Conservation (phyloP, 2,329 filamentous ascomycete genomes). For the Zasmidium angulare region DNA sequence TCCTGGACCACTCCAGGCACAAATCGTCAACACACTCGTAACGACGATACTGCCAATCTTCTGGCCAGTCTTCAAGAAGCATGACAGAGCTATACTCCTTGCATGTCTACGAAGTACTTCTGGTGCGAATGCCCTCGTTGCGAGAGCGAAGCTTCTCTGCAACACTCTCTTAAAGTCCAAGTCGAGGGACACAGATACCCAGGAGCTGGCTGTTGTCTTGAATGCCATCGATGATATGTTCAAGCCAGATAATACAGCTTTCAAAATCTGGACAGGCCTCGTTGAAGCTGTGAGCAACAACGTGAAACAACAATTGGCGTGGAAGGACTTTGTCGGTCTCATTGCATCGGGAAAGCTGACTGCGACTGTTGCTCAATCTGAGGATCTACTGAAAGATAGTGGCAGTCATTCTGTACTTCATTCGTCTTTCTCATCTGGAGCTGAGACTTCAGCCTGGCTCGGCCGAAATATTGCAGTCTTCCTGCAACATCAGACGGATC, state of each 20-base stretch:
- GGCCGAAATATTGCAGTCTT: conserved; percentile 58
- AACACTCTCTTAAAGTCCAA: conserved; percentile 2
- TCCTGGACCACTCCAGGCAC: conserved; percentile 68
- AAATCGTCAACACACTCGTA: conserved; percentile 73
- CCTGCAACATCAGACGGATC: conserved; percentile 10
- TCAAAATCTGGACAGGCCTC: conserved; percentile 48
- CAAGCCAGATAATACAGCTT: conserved; percentile 43
- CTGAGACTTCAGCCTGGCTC: conserved; percentile 69
- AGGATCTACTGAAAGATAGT: conserved; percentile 44
- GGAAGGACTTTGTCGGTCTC: conserved; percentile 63
- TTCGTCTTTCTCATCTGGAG: conserved; percentile 66
- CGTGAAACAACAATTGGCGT: conserved; percentile 54
- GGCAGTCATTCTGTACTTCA: no score
- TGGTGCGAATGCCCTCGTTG: conserved; percentile 73
- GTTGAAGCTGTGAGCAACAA: conserved; percentile 39
- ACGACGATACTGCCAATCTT: conserved; percentile 76
- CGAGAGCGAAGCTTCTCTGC: conserved; percentile 57
- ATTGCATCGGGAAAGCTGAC: conserved; percentile 62
- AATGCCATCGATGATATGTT: conserved; percentile 46
- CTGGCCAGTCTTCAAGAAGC: conserved; percentile 62
- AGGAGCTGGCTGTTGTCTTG: conserved; percentile 39
- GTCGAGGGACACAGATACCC: not conserved
- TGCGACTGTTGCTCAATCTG: conserved; percentile 60
- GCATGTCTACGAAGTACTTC: conserved; percentile 69
- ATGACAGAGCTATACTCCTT: conserved; percentile 55